These are phyloP conservation scores for Acer saccharum DNA, from an alignment of 345 rosid species.

Conservation along the genomic window DNA sequence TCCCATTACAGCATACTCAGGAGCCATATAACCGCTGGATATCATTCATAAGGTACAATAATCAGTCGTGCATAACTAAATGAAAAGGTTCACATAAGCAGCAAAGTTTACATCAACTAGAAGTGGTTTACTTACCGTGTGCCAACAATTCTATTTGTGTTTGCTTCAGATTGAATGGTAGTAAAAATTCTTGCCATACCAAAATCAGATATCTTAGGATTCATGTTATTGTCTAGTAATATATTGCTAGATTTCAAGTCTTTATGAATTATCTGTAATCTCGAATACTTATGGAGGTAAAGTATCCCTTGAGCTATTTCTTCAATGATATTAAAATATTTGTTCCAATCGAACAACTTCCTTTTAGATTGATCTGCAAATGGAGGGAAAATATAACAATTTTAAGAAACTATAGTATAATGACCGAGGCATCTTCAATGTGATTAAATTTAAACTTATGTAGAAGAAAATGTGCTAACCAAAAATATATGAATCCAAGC, in stretches of 20 bases:
- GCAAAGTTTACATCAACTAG: not conserved
- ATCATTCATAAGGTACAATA: too few species aligned
- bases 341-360: not conserved
- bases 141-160: constrained; percentile 1
- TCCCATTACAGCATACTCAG: constrained; percentile 24
- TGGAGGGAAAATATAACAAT: not conserved
- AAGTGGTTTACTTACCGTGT: constrained; percentile 11
- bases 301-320: constrained; percentile 12
- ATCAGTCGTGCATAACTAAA: too few species aligned
- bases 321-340: not conserved
- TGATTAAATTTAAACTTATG: too few species aligned
- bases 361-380: not conserved
- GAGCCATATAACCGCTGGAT: constrained; percentile 22
- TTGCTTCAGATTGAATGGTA: not conserved
- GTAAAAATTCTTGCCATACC: constrained; percentile 28
- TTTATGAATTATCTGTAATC: not conserved
- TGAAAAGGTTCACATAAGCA: too few species aligned
- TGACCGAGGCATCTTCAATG: not conserved
- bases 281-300: not conserved
- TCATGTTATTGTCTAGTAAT: constrained; percentile 17
- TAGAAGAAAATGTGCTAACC: not conserved
- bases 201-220: constrained; percentile 27
- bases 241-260: constrained; percentile 26
- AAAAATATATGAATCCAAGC: constrained; percentile 20
- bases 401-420: not conserved